Evolutionary conservation across 495 filamentous ascomycete species (phyloP).

Genomic region (Echria macrotheca): DNA sequence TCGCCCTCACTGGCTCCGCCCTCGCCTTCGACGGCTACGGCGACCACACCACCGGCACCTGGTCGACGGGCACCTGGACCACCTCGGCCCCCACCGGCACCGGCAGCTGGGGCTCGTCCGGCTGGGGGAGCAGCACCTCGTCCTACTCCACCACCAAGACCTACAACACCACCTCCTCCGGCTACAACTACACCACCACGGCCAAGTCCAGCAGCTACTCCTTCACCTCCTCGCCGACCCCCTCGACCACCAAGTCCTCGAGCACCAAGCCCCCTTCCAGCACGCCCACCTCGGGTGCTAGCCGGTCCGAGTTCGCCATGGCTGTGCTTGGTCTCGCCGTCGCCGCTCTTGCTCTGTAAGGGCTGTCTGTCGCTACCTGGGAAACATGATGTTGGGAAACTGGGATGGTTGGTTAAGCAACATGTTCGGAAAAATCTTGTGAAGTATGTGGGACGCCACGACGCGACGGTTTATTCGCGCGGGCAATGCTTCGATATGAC

Average conservation of each 20-base stretch:
- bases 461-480: too few species aligned
- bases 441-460: too few species aligned
- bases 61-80: slow-evolving; percentile 27
- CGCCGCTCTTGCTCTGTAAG: slow-evolving; percentile 30
- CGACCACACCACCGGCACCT: slow-evolving; percentile 37
- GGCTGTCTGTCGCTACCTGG: too few species aligned
- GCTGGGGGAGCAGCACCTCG: slow-evolving; percentile 26
- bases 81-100: slow-evolving; percentile 12
- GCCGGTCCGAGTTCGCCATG: slow-evolving; percentile 14
- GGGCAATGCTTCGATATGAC: too few species aligned
- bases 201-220: slow-evolving; percentile 33
- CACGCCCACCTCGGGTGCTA: neutral
- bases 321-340: slow-evolving; percentile 24
- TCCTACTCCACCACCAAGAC: slow-evolving; percentile 35
- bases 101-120: slow-evolving; percentile 33
- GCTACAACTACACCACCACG: slow-evolving; percentile 39
- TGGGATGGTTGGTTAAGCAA: too few species aligned
- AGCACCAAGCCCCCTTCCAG: neutral
- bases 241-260: neutral
- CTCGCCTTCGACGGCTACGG: slow-evolving; percentile 5
- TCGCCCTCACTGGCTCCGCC: slow-evolving; percentile 19
- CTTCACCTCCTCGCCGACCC: neutral
- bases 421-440: too few species aligned
- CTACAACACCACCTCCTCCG: slow-evolving; percentile 19
- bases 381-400: too few species aligned